Evolutionary conservation across 306 rosid species (phyloP).

Genomic region (Leucaena leucocephala): DNA sequence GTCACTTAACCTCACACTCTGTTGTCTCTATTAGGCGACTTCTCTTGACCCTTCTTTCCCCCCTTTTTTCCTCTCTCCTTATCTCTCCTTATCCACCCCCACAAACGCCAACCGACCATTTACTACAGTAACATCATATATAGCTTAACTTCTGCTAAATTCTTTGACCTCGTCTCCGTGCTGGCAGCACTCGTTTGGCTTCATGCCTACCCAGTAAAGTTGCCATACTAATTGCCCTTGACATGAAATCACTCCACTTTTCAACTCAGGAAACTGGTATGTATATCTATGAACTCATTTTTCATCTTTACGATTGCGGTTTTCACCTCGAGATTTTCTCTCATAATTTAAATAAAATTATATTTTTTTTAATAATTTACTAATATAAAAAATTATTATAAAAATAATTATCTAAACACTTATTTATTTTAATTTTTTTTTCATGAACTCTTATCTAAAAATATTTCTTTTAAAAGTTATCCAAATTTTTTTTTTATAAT

Average conservation of each 20-base stretch:
- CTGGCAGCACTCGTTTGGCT: neutral
- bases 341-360: too few species aligned
- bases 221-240: constrained; percentile 6
- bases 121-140: neutral
- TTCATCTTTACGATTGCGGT: constrained; percentile 11
- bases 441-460: too few species aligned
- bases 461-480: too few species aligned
- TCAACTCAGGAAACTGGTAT: neutral
- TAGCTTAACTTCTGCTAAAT: neutral
- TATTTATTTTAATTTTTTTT: too few species aligned
- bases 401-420: too few species aligned
- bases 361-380: too few species aligned
- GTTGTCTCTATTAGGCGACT: constrained; percentile 59
- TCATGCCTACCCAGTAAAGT: neutral
- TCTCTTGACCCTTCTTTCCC: constrained; percentile 37
- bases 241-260: neutral
- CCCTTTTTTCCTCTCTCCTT: constrained; percentile 26
- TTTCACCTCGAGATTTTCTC: too few species aligned
- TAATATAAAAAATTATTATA: too few species aligned
- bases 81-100: constrained; percentile 43
- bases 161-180: neutral
- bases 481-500: too few species aligned
- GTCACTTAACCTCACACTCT: constrained; percentile 39
- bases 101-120: neutral
- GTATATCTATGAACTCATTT: neutral